Evolutionary conservation across 2,329 filamentous ascomycete genomes (phyloP).

Genomic region (Ceratocystis cacaofunesta): DNA sequence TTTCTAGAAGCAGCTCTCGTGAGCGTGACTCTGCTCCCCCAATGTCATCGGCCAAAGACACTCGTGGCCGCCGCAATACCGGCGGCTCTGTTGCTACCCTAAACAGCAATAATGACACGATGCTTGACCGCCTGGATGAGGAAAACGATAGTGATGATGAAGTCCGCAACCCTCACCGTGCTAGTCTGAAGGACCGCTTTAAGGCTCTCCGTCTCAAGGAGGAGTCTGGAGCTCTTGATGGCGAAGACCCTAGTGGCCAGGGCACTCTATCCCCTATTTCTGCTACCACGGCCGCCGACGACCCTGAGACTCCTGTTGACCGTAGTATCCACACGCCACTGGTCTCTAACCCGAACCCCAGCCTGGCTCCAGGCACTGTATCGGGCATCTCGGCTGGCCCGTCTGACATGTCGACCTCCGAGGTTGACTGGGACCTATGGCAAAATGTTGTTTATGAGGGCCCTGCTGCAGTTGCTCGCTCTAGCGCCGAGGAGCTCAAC

Average conservation of each 20-base stretch:
- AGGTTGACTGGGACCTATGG: conserved; percentile 99
- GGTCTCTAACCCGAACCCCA: conserved; percentile 50
- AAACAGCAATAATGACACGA: conserved; percentile 67
- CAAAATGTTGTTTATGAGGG: conserved; percentile 92
- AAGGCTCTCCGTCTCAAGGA: conserved; percentile 62
- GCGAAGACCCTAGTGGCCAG: conserved; percentile 40
- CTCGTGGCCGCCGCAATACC: conserved; percentile 49
- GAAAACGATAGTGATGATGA: conserved; percentile 34
- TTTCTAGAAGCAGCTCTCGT: conserved; percentile 43
- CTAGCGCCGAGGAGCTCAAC: conserved; percentile 79
- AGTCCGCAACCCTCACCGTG: conserved; percentile 28
- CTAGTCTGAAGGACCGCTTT: conserved; percentile 63
- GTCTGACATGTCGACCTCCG: conserved; percentile 51
- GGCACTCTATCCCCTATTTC: conserved; percentile 20
- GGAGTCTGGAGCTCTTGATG: conserved; percentile 43
- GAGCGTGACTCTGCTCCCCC: conserved; percentile 31
- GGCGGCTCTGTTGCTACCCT: conserved; percentile 65
- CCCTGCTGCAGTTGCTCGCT: conserved; percentile 70
- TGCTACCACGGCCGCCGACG: conserved; percentile 17
- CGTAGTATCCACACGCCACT: conserved; percentile 29
- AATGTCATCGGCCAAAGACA: conserved; percentile 41
- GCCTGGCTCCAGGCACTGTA: conserved; percentile 69
- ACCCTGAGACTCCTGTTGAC: conserved; percentile 19
- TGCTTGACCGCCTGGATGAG: conserved; percentile 62
- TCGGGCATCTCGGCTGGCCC: conserved; percentile 66